Base-by-base conservation (phyloP, 179 eudicot genomes). In the Gypsophila paniculata region DNA sequence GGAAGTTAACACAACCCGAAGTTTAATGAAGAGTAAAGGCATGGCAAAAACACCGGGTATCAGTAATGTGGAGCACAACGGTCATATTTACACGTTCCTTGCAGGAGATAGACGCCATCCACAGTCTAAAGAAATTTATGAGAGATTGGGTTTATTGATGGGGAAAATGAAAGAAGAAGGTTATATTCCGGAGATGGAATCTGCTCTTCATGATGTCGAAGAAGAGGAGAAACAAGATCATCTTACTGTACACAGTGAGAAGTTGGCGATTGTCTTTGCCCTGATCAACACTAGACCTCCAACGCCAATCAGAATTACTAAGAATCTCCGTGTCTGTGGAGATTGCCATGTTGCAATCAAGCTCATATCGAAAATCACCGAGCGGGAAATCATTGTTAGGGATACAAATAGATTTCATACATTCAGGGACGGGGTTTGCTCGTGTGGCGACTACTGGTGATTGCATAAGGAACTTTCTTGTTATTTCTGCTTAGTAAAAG, bases 381-480 rank as follows among this genome's bases (percentile, higher is more conserved):
- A 71, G 36, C 88, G 96, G 3, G 82, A 82, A 70, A 87, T 92
- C 52, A 48, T 85, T 32, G 90, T 92, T 4, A 88, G 96, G 83
- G 98, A 92, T 77, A 85, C 90, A 19, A 87, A 90, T 75, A 86
- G 96, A 60, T 92, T 85, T 75, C 98, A 92, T 78, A 89, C 84
- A 55, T 90, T 90, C 74, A 80, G 70, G 65, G 65, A 82, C 25
- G 97, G 97, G 8, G 64, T 73, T 73, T 91, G 97, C 79, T 90
- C 96, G 0, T 92, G 98, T 74, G 85, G 88, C 70, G 98, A 90
- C 79, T 90, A 90, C 69, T 92, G 98, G 98, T 92, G 79, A 90
- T 39, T n/a, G 15, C 26, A 36, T 44, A 38, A 26, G 21, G 54
- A 17, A 18, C 12, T 73, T 68, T 19, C 60, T 23, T 7, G 34